Evolutionary conservation across 371 early-diverging fungal species (phyloP), one percentile per base, ranked within the genome.

Genomic region (Mucor mucedo): DNA sequence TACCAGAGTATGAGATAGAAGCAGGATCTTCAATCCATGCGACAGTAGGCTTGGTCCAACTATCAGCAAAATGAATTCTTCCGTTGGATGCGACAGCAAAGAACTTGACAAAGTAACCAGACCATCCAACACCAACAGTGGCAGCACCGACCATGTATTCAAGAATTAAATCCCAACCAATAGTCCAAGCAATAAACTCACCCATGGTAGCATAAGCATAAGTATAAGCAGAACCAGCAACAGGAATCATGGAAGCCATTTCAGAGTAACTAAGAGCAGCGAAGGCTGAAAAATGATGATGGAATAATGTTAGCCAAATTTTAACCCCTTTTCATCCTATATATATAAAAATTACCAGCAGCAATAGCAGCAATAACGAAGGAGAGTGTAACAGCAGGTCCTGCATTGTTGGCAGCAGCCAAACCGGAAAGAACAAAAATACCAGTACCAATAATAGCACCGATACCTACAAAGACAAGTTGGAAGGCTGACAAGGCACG

Each of bases 121-220:
- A 90, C 92, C 93, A 94, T 11, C 91, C 91, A 16, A 87, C 88
- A 38, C 84, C 85, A 5, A 76, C 89, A 1, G 92, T 87, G 6
- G 92, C 87, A 33, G 91, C 85, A 13, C 90, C 91, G 8, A 91
- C 86, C 79, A 90, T 76, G 68, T 92, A 93, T 76, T 94, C 94
- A 33, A 94, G 77, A n/a, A 90, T 87, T 38, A 93, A 73, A 73
- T 92, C 87, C 94, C 94, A 94, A 27, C 92, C 93, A 61, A 94
- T 87, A 32, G 87, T 87, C 92, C 92, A 94, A 2, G 86, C 93
- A 16, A 91, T 70, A 44, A 92, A 76, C 66, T 94, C 93, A 29
- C 94, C 94, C 78, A 93, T 83, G 1, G 93, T 91, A 2, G 92
- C 91, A 60, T 93, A 93, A 9, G 91, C 84, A 61, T 91, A 93